A percentile compares a stretch with the other conserved stretches of the same genome.
phyloP scores from a whole-genome alignment of 2,329 filamentous ascomycete genomes.

The Diaporthe vexans region DNA sequence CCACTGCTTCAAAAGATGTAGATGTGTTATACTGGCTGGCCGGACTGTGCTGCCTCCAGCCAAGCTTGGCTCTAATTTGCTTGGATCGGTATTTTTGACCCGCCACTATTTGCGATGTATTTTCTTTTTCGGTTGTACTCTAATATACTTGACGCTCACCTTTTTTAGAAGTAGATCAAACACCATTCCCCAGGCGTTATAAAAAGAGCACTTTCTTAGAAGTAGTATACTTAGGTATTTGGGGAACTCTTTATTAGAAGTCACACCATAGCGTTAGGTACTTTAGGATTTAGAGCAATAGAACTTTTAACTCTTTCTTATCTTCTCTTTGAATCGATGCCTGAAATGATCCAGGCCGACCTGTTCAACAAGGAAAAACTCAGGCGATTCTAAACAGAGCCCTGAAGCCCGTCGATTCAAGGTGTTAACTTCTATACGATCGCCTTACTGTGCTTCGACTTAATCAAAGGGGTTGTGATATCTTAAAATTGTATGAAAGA shows the following conservation, averaged over 20 bases:
- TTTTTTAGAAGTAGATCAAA: neutral
- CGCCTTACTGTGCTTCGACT: too few species aligned
- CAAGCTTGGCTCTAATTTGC: neutral
- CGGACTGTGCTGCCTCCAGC: neutral
- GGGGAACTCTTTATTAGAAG: conserved; percentile 21
- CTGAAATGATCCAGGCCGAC: too few species aligned
- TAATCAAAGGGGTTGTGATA: too few species aligned
- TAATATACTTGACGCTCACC: neutral
- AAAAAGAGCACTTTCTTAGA: conserved; percentile 1
- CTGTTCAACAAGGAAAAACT: too few species aligned
- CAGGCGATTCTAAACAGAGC: too few species aligned
- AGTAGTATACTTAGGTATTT: neutral
- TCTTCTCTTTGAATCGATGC: too few species aligned
- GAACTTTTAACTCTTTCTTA: neutral
- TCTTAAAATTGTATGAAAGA: too few species aligned
- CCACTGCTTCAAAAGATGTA: too few species aligned
- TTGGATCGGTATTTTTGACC: neutral
- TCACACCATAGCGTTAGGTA: conserved; percentile 9
- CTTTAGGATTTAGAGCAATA: neutral
- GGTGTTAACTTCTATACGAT: too few species aligned
- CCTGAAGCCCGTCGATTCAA: too few species aligned
- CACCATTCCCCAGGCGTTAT: neutral
- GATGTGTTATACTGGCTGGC: neutral
- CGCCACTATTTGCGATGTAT: too few species aligned
- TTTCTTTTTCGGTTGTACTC: neutral